Evolutionary conservation across 768 basidiomycete genomes (phyloP).

Genomic region (Hebeloma cylindrosporum): DNA sequence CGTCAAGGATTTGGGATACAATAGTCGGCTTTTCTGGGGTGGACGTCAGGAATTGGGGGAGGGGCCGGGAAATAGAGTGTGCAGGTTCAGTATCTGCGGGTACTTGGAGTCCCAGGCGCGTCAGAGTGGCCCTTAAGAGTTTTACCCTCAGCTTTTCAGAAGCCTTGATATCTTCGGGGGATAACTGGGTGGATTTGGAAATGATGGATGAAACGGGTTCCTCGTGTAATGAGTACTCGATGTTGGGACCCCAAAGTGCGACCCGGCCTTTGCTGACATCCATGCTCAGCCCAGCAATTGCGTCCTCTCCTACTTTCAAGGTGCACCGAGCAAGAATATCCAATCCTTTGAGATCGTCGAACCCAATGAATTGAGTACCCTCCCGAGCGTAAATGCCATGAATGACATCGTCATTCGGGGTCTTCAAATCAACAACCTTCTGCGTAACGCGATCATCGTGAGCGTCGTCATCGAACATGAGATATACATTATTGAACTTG

Average conservation of each 20-base stretch:
- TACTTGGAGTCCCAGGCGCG: slow-evolving; percentile 38
- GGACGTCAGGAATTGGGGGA: slow-evolving; percentile 62
- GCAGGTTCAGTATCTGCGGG: slow-evolving; percentile 36
- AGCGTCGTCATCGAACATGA: slow-evolving; percentile 24
- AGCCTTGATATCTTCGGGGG: slow-evolving; percentile 19
- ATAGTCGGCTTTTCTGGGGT: slow-evolving; percentile 41
- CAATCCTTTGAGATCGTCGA: slow-evolving; percentile 24
- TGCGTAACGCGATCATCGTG: slow-evolving; percentile 9
- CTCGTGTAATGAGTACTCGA: slow-evolving; percentile 53
- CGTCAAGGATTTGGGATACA: slow-evolving; percentile 39
- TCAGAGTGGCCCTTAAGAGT: slow-evolving; percentile 34
- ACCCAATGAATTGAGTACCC: slow-evolving; percentile 29
- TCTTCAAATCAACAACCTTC: slow-evolving; percentile 17
- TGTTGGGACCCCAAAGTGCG: slow-evolving; percentile 54
- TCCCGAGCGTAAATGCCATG: slow-evolving; percentile 29
- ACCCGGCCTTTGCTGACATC: slow-evolving; percentile 48
- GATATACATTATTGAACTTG: slow-evolving; percentile 30
- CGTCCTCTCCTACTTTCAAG: slow-evolving; percentile 17
- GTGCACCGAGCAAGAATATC: slow-evolving; percentile 35
- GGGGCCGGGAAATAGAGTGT: slow-evolving; percentile 37
- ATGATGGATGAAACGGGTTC: slow-evolving; percentile 33
- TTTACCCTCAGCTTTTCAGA: slow-evolving; percentile 19
- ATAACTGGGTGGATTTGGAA: slow-evolving; percentile 11
- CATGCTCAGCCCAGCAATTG: slow-evolving; percentile 33
- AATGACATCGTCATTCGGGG: slow-evolving; percentile 24